A percentile compares a stretch with the other conserved stretches of the same genome.
phyloP scores from a whole-genome alignment of 495 filamentous ascomycete genomes.

The Lepraria neglecta region DNA sequence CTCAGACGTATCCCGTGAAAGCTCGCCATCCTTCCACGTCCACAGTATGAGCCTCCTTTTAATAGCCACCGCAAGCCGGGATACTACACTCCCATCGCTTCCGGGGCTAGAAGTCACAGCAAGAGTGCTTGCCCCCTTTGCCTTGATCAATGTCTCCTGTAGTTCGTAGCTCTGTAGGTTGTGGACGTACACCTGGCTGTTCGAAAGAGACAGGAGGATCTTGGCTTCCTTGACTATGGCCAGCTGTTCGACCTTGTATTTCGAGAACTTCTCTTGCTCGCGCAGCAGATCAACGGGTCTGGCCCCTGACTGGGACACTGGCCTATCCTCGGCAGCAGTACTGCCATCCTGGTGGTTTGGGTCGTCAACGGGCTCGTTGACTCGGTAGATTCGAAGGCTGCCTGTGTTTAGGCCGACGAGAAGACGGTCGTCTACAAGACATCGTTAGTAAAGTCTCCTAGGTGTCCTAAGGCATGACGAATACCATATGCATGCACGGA shows the following conservation, averaged over 20 bases:
- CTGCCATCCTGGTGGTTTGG: constrained; percentile 24
- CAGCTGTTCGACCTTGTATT: constrained; percentile 81
- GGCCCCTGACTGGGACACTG: constrained; percentile 34
- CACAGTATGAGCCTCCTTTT: constrained; percentile 86
- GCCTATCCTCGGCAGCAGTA: constrained; percentile 22
- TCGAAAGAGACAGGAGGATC: constrained; percentile 81
- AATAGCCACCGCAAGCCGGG: constrained; percentile 79
- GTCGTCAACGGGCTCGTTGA: constrained; percentile 56
- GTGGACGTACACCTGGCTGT: constrained; percentile 78
- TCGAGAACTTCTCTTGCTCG: constrained; percentile 89
- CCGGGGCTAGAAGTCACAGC: constrained; percentile 92
- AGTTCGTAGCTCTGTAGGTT: constrained; percentile 79
- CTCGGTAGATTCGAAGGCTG: constrained; percentile 80
- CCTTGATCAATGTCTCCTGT: constrained; percentile 70
- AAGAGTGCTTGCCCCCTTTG: constrained; percentile 82
- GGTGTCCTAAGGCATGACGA: constrained; percentile 19
- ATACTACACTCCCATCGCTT: constrained; percentile 79
- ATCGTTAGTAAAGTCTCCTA: constrained; percentile 9
- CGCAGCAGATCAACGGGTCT: constrained; percentile 78
- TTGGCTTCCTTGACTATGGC: constrained; percentile 92
- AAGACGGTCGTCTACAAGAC: constrained; percentile 66
- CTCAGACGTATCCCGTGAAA: constrained; percentile 65
- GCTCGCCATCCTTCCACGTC: constrained; percentile 93
- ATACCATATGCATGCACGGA: constrained; percentile 82
- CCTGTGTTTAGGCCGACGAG: constrained; percentile 88